phyloP scores from a whole-genome alignment of 768 basidiomycete genomes.

The Scleroderma bovista region DNA sequence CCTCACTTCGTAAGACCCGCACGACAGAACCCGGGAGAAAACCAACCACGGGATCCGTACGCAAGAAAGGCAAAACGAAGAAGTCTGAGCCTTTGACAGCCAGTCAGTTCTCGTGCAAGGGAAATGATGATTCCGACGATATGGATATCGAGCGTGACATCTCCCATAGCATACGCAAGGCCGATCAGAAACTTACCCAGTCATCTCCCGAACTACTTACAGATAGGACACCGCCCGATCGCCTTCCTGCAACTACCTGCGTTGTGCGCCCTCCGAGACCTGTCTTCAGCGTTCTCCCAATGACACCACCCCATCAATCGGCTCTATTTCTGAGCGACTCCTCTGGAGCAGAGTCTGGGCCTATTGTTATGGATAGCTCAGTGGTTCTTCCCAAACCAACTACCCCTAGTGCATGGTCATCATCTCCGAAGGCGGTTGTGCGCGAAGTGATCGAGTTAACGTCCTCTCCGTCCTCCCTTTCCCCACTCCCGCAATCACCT shows the following conservation, averaged over 20 bases:
- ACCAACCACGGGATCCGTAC: conserved; percentile 7
- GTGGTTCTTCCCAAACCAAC: conserved; percentile 1
- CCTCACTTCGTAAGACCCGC: conserved; percentile 39
- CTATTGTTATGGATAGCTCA: background rate
- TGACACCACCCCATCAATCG: background rate
- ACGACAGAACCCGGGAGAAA: conserved; percentile 33
- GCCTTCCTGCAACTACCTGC: background rate
- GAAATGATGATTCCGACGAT: conserved; percentile 50
- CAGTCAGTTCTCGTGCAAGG: conserved; percentile 42
- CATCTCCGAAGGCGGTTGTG: conserved; percentile 20
- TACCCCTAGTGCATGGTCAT: conserved; percentile 4
- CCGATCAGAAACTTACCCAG: conserved; percentile 3
- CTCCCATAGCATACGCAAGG: background rate
- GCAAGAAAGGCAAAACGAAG: conserved; percentile 23
- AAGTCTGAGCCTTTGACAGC: conserved; percentile 21
- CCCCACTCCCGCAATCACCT: conserved; percentile 8
- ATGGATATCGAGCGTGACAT: conserved; percentile 47
- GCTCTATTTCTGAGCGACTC: background rate
- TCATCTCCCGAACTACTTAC: background rate
- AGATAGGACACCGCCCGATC: background rate
- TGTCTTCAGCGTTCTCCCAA: background rate
- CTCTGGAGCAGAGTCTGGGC: background rate
- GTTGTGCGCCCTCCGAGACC: background rate
- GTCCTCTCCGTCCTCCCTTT: conserved; percentile 25
- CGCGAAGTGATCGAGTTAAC: conserved; percentile 29